A percentile compares a stretch with the other conserved stretches of the same genome.
These are phyloP conservation scores for Ganoderma meredithae DNA, from an alignment of 1,284 basidiomycete species.

Conservation along the genomic window DNA sequence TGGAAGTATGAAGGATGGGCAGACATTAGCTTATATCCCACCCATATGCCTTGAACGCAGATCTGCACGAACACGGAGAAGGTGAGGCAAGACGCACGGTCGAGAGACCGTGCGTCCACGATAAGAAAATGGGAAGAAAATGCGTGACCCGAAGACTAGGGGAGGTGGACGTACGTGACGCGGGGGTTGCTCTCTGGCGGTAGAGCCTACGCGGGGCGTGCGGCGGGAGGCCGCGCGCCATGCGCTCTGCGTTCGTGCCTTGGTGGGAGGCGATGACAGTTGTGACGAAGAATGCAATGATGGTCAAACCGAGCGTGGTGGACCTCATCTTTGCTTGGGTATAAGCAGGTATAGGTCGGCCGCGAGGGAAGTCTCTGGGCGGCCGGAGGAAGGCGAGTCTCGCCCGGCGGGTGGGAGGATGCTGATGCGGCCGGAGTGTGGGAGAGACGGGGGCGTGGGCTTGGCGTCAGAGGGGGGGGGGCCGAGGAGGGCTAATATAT, in stretches of 20 bases:
- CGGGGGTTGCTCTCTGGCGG: conserved; percentile 15
- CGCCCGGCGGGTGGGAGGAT: background rate
- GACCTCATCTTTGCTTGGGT: conserved; percentile 24
- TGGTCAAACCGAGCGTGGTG: conserved; percentile 20
- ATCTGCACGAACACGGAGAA: background rate
- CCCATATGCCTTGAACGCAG: background rate
- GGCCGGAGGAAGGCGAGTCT: conserved; percentile 1
- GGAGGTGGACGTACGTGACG: conserved; percentile 15
- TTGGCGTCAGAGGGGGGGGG: no score
- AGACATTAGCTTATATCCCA: no score
- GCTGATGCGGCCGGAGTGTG: background rate
- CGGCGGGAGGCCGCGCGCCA: conserved; percentile 33
- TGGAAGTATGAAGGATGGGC: no score
- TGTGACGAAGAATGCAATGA: conserved; percentile 30
- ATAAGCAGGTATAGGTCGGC: conserved; percentile 21
- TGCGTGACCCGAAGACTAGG: no score
- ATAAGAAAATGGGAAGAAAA: background rate
- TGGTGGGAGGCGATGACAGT: conserved; percentile 21
- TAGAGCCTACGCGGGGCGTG: conserved; percentile 28
- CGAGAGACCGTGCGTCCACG: no score
- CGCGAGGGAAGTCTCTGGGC: conserved; percentile 21
- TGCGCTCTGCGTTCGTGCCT: conserved; percentile 31
- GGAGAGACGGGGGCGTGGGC: conserved; percentile 12
- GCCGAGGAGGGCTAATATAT: conserved; percentile 1
- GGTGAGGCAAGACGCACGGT: background rate